Conservation (phyloP, 441 rosid species). For the Gossypium lobatum region DNA sequence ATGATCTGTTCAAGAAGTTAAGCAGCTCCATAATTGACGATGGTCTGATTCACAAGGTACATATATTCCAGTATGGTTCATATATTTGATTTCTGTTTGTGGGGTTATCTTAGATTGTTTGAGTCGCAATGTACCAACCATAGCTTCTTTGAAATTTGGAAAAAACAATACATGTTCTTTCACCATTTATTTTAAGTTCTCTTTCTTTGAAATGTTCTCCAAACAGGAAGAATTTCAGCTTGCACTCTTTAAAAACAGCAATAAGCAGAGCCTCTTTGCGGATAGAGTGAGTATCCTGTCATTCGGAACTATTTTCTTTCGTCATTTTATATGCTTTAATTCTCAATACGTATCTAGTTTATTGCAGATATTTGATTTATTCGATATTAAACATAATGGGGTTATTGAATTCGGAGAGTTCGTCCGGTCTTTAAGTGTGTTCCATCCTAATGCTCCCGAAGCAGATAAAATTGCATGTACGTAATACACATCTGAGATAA, state of each 20-base stretch:
- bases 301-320: not conserved
- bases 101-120: not conserved
- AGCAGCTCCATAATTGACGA: constrained; percentile 48
- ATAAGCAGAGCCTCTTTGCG: constrained; percentile 48
- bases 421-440: constrained; percentile 47
- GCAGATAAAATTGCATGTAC: constrained; percentile 42
- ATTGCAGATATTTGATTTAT: constrained; percentile 48
- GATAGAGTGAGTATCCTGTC: constrained; percentile 41
- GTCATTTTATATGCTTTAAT: not conserved
- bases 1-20: constrained; percentile 58
- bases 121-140: not conserved
- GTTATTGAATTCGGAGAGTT: constrained; percentile 56
- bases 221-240: constrained; percentile 62
- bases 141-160: no score
- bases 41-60: constrained; percentile 54
- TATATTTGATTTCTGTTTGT: not conserved
- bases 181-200: not conserved
- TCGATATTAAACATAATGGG: constrained; percentile 43
- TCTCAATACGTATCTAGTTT: not conserved
- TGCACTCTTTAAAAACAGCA: constrained; percentile 48
- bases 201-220: not conserved
- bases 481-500: constrained; percentile 21
- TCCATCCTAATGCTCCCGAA: constrained; percentile 47
- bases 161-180: no score
- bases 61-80: not conserved